Evolutionary conservation across 2,329 filamentous ascomycete genomes (phyloP).

Genomic region (Neonectria magnoliae): DNA sequence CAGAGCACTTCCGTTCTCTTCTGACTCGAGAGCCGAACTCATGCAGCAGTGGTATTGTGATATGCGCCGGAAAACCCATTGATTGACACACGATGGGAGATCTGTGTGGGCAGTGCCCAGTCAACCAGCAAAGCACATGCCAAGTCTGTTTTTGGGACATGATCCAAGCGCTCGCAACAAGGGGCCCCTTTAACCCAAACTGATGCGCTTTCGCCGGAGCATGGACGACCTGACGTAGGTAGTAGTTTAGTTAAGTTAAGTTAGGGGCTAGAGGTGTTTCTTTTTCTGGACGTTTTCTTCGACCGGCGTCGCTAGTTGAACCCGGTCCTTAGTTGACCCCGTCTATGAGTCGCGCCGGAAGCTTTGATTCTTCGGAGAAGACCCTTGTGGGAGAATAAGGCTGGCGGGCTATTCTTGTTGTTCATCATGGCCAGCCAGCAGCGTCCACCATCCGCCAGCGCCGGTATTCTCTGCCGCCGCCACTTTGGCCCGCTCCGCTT

Average conservation of each 20-base stretch:
- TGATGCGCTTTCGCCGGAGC: not conserved
- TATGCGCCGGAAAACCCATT: not conserved
- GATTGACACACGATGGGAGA: slow-evolving; percentile 8
- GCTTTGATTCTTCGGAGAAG: not conserved
- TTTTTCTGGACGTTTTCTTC: slow-evolving; percentile 6
- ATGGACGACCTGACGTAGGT: not conserved
- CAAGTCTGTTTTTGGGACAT: slow-evolving; percentile 1
- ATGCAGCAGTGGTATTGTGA: not conserved
- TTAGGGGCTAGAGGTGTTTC: slow-evolving; percentile 1
- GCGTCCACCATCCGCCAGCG: slow-evolving; percentile 6
- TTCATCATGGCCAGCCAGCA: not conserved
- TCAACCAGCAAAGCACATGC: slow-evolving; percentile 12
- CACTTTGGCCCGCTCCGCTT: slow-evolving; percentile 9
- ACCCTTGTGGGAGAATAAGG: not conserved
- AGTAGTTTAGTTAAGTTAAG: no score
- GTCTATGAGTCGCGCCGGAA: not conserved
- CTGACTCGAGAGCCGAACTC: not conserved
- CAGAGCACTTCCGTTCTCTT: not conserved
- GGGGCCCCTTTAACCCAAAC: slow-evolving; percentile 6
- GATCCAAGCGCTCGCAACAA: slow-evolving; percentile 11
- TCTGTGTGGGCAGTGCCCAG: slow-evolving; percentile 11
- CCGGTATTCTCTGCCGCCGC: slow-evolving; percentile 16
- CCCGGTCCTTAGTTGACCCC: not conserved
- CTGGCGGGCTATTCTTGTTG: not conserved
- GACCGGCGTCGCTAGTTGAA: not conserved